Conservation (phyloP, 768 basidiomycete genomes). For the Cyclocybe cylindracea region DNA sequence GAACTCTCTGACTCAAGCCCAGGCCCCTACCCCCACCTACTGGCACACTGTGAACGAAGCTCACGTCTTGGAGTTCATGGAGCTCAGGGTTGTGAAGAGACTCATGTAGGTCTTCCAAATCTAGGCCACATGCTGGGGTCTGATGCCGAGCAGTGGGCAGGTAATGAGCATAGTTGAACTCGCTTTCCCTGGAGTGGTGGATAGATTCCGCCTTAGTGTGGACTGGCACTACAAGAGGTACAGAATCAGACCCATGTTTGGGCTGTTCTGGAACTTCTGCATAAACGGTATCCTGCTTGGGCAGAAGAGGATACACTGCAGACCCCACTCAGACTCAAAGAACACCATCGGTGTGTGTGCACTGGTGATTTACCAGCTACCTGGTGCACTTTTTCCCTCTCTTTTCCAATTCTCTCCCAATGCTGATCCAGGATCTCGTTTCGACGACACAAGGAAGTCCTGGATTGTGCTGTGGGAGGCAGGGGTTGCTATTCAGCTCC, state of each 20-base stretch:
- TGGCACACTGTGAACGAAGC: too few relatives aligned
- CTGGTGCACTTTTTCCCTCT: constrained; percentile 6
- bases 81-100: too few relatives aligned
- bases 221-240: constrained; percentile 12
- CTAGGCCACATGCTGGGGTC: too few relatives aligned
- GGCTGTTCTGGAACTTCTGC: constrained; percentile 10
- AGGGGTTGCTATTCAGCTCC: constrained; percentile 30
- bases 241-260: constrained; percentile 9
- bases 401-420: not conserved
- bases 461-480: constrained; percentile 40
- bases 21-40: too few relatives aligned
- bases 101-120: too few relatives aligned
- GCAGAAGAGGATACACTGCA: constrained; percentile 15
- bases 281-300: constrained; percentile 4
- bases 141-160: too few relatives aligned
- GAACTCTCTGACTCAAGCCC: too few relatives aligned
- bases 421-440: constrained; percentile 5
- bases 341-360: constrained; percentile 31
- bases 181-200: too few relatives aligned
- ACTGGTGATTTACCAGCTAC: constrained; percentile 23
- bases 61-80: too few relatives aligned
- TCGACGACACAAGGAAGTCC: constrained; percentile 18
- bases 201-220: too few relatives aligned
- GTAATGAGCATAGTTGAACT: too few relatives aligned
- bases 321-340: constrained; percentile 27